Evolutionary conservation across 305 asterid genomes (phyloP), one percentile per base, ranked within the genome.

Genomic region (Solanum hybrid): DNA sequence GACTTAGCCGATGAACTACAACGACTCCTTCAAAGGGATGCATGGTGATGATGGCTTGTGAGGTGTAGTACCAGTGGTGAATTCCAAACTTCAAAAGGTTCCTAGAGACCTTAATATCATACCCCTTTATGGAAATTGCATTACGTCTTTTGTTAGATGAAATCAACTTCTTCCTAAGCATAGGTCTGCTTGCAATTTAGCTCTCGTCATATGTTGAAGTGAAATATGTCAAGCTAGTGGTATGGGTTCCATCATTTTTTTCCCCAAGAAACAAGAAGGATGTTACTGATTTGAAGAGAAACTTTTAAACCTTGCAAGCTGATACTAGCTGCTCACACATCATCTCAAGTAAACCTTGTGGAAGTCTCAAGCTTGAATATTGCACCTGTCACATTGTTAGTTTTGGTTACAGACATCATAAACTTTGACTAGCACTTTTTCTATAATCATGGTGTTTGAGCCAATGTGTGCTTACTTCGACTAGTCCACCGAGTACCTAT

Each of bases 1-100:
- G 93, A 78, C 22, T 72, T 91, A 42, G 93, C 92, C 4, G 90
- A 90, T 22, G 94, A 90, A 42, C 92, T 93, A 7, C 86, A 88
- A 38, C 27, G 90, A 78, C 90, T 92, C 32, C 87, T 93, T 35
- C 92, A 89, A 7, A 75, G 91, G 88, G 91, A 88, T 10, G 88
- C 36, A 45, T 45, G 60, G 60, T 35, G 77, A 6, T 29, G 90
- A 86, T 40, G 89, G 87, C 76, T 56, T 89, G 84, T 76, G 92
- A 90, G 69, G 38, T 38, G 17, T 27, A 27, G 37, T 27, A 81
- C 87, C 0, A 42, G 31, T 81, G 37, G 26, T 81, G 38, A 42
- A 29, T 29, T 29, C 31, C 36, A 78, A 78, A 78, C 85, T 37
- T 36, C 0, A 78, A 0, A 78, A 36, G 10, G 60, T 0, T 80